Evolutionary conservation across 768 basidiomycete species (phyloP), one percentile per base, ranked within the genome.

Genomic region (Collybiopsis luxurians): DNA sequence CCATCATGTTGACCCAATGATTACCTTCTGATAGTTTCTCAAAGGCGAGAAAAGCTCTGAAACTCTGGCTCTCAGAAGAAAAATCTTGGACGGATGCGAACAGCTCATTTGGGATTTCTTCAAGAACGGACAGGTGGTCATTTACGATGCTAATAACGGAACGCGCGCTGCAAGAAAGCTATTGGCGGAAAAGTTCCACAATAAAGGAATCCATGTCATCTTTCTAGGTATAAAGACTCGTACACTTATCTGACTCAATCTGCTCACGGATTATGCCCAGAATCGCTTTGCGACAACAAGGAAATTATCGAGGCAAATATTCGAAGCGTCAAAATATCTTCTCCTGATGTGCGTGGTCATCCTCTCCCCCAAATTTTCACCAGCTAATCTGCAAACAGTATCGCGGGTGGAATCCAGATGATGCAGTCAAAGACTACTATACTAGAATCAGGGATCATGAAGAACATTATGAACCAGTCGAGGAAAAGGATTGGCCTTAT

Each of bases 101-200:
- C 80, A 90, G 68, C 76, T 87, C 47, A 93, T 98, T 40, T 88
- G 85, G 83, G 85, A 93, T 60, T 97, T 90, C 72, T 98, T 96
- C 71, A 79, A 81, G 57, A 73, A 71, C 2, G 89, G 92, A 4
- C 97, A 99, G 70, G 95, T 98, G 24, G 93, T 96, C 36, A 95
- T 99, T 60, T 98, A 98, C 74, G 97, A 99, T 68, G 97, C 97
- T 27, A 99, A 99, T 67, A 98, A 98, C 63, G 94, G 94, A 1
- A 85, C 84, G 6, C 76, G 79, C 21, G 80, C 78, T 46, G 80
- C 79, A 28, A 76, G 97, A 54, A 84, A 88, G 59, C 75, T 76
- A 21, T 70, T 97, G 48, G 86, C 87, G 0, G 86, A 95, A 72
- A 95, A 85, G 73, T 98, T 96, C 66, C 88, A 91, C 69, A 82